Conservation (phyloP, 495 filamentous ascomycete species). For the Sabuloglossum arenarium region DNA sequence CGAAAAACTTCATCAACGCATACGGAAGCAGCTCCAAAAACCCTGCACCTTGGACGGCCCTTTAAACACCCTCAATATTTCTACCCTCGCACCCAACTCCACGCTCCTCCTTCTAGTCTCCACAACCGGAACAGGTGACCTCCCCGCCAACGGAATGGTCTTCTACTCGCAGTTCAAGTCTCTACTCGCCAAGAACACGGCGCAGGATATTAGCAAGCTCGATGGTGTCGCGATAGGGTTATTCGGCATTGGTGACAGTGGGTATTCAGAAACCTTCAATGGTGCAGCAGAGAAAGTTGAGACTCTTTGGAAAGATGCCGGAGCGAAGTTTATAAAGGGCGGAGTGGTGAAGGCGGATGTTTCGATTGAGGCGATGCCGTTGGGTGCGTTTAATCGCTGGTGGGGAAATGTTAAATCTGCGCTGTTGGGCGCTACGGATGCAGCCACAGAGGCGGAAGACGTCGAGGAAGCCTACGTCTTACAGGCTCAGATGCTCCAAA, state of each 20-base stretch:
- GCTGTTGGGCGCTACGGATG: neutral
- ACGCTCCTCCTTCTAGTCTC: neutral
- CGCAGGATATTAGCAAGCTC: neutral
- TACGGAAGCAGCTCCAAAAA: neutral
- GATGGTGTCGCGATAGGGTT: neutral
- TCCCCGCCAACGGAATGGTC: neutral
- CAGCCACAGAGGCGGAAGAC: neutral
- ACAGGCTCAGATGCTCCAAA: neutral
- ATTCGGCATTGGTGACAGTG: constrained; percentile 15
- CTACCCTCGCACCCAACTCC: neutral
- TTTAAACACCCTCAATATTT: neutral
- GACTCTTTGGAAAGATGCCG: neutral
- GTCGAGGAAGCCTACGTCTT: neutral
- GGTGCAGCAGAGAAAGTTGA: constrained; percentile 8
- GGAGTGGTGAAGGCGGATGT: constrained; percentile 8
- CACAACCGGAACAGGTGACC: neutral
- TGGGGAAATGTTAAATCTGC: constrained; percentile 1
- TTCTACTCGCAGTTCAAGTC: neutral
- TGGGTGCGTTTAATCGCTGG: constrained; percentile 9
- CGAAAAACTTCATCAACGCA: constrained; percentile 6
- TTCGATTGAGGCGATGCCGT: constrained; percentile 5
- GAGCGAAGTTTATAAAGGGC: neutral
- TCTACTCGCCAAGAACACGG: neutral
- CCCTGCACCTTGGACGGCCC: neutral
- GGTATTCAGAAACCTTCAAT: constrained; percentile 13